These are phyloP conservation scores for Aspergillus sp. DNA, from an alignment of 2,329 filamentous ascomycete species.

Conservation along the genomic window DNA sequence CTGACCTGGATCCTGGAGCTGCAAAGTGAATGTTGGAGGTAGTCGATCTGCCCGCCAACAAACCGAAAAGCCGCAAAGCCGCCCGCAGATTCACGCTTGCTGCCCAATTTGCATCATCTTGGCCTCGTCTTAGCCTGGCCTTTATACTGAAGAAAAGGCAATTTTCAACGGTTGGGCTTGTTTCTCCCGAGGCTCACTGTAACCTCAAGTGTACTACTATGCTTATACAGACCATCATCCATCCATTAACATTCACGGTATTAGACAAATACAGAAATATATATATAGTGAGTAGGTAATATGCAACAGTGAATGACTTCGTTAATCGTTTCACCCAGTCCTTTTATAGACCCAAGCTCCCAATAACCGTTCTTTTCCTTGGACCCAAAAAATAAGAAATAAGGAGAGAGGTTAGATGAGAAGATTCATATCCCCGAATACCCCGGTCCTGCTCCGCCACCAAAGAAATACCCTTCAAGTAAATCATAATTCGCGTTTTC, in stretches of 20 bases:
- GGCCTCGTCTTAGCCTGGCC: conserved; percentile 7
- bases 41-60: conserved; percentile 6
- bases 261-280: not conserved
- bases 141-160: not conserved
- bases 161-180: not conserved
- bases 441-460: conserved; percentile 40
- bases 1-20: too few species aligned
- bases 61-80: not conserved
- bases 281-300: not conserved
- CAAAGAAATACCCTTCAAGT: conserved; percentile 58
- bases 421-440: conserved; percentile 21
- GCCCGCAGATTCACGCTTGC: conserved; percentile 11
- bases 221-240: not conserved
- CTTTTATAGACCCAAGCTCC: not conserved
- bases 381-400: not conserved
- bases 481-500: conserved; percentile 51
- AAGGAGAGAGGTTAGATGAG: not conserved
- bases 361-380: not conserved
- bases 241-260: not conserved
- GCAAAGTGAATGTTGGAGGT: not conserved
- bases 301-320: not conserved
- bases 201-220: not conserved
- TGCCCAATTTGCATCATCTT: conserved; percentile 17
- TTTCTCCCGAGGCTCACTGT: not conserved
- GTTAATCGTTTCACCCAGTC: not conserved